phyloP scores from a whole-genome alignment of 495 filamentous ascomycete species.

The Penicillium parvum region DNA sequence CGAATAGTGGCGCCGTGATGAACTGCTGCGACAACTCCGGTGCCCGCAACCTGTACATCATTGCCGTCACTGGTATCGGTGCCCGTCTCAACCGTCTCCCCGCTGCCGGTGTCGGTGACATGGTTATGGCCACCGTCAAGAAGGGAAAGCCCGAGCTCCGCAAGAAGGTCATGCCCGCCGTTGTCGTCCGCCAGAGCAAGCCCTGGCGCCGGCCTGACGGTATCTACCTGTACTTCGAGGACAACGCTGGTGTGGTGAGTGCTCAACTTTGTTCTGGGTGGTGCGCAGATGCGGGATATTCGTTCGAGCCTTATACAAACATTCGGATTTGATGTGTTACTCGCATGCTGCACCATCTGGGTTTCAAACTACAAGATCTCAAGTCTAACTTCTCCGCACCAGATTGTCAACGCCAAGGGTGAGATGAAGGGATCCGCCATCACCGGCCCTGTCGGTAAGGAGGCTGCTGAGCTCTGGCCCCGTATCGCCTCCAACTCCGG shows the following conservation, averaged over 20 bases:
- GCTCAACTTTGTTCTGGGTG: neutral
- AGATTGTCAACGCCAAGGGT: slow-evolving; percentile 99
- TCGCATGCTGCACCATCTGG: neutral
- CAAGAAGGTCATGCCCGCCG: slow-evolving; percentile 99
- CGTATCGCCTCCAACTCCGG: slow-evolving; percentile 99
- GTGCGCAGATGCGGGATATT: slow-evolving; percentile 1
- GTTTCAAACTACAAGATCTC: no score
- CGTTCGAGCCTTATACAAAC: no score
- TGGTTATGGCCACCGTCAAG: slow-evolving; percentile 99
- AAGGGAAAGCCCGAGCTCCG: slow-evolving; percentile 99
- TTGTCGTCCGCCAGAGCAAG: slow-evolving; percentile 97
- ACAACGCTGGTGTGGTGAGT: slow-evolving; percentile 98
- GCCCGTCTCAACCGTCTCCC: slow-evolving; percentile 97
- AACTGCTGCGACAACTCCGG: slow-evolving; percentile 98
- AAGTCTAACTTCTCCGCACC: neutral
- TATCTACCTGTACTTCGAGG: slow-evolving; percentile 99
- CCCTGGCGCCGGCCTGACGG: slow-evolving; percentile 97
- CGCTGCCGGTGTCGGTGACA: slow-evolving; percentile 96
- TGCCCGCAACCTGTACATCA: slow-evolving; percentile 99
- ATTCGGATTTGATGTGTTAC: neutral
- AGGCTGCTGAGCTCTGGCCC: slow-evolving; percentile 99
- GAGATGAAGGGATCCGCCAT: slow-evolving; percentile 99
- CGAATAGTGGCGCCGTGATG: slow-evolving; percentile 82
- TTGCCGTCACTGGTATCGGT: slow-evolving; percentile 98
- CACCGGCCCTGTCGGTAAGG: slow-evolving; percentile 98